Percentiles rank a stretch among this genome's conserved stretches.
These are phyloP conservation scores for Ogataea pini DNA, from an alignment of 805 yeast genomes.

Conservation along the genomic window DNA sequence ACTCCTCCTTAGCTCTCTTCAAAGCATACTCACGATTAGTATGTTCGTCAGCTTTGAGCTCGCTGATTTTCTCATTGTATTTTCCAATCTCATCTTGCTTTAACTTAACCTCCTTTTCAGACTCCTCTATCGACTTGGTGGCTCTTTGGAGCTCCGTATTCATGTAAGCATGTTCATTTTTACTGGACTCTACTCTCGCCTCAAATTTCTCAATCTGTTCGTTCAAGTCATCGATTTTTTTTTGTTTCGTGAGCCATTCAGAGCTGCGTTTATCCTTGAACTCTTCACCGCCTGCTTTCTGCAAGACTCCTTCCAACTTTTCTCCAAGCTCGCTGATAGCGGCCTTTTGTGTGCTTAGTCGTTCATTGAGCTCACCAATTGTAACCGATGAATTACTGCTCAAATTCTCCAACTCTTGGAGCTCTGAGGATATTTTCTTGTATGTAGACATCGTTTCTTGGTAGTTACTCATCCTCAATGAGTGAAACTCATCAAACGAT, in stretches of 20 bases:
- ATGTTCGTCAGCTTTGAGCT: conserved; percentile 9
- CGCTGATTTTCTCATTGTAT: conserved; percentile 4
- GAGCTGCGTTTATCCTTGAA: conserved; percentile 16
- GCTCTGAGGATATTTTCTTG: conserved; percentile 46
- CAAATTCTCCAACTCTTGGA: conserved; percentile 40
- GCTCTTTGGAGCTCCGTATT: conserved; percentile 58
- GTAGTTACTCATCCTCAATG: conserved; percentile 44
- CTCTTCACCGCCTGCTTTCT: conserved; percentile 21
- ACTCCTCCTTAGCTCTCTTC: conserved; percentile 12
- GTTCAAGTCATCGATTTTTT: conserved; percentile 46
- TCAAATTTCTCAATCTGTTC: conserved; percentile 45
- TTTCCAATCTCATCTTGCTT: conserved; percentile 13
- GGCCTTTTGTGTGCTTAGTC: conserved; percentile 11
- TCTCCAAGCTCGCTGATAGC: conserved; percentile 30
- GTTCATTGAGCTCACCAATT: conserved; percentile 21
- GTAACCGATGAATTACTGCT: conserved; percentile 32
- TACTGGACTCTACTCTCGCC: conserved; percentile 46
- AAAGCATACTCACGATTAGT: conserved; percentile 7
- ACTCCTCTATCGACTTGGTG: conserved; percentile 46
- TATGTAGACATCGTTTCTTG: conserved; percentile 46
- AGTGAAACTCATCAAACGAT: conserved; percentile 42
- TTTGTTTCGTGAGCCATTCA: conserved; percentile 39
- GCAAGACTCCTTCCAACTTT: conserved; percentile 32
- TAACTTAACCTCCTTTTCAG: conserved; percentile 35
- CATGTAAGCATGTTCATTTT: conserved; percentile 67